Percentiles rank a stretch among this genome's conserved stretches.
phyloP scores from a whole-genome alignment of 305 asterid genomes.

The Fraxinus paxiana region DNA sequence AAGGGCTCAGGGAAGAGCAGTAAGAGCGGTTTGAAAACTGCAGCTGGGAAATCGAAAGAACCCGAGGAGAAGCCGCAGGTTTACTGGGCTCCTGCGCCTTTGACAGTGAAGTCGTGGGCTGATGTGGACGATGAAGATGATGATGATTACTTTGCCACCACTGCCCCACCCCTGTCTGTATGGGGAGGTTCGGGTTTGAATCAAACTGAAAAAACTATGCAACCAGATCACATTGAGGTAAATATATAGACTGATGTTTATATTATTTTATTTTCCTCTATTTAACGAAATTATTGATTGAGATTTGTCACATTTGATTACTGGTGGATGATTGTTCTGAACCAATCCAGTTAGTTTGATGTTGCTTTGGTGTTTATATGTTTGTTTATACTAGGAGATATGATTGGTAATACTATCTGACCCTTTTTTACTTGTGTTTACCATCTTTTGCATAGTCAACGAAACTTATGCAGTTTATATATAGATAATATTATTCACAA shows the following conservation, averaged over 20 bases:
- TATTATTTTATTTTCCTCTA: not conserved
- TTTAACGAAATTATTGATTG: not conserved
- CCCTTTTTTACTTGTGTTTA: not conserved
- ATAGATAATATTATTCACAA: not conserved
- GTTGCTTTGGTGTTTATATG: not conserved
- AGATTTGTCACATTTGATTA: not conserved
- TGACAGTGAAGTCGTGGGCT: conserved; percentile 85
- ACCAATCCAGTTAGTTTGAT: not conserved
- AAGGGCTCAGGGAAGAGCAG: conserved; percentile 40
- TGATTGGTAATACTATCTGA: not conserved
- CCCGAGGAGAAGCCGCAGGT: conserved; percentile 52
- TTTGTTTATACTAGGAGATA: no score
- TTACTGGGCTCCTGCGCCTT: conserved; percentile 86
- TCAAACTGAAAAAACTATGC: conserved; percentile 24
- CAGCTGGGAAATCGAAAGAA: conserved; percentile 41
- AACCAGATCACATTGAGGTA: conserved; percentile 45
- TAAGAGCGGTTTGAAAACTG: conserved; percentile 29
- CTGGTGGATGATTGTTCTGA: not conserved
- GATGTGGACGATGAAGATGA: conserved; percentile 96
- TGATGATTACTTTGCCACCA: conserved; percentile 84
- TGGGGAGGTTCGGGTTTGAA: conserved; percentile 47
- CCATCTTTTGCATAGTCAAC: not conserved
- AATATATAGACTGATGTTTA: not conserved
- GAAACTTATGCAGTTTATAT: no score
- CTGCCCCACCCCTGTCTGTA: conserved; percentile 75